phyloP scores from a whole-genome alignment of 2,329 filamentous ascomycete genomes.

The Scytalidium sp. region DNA sequence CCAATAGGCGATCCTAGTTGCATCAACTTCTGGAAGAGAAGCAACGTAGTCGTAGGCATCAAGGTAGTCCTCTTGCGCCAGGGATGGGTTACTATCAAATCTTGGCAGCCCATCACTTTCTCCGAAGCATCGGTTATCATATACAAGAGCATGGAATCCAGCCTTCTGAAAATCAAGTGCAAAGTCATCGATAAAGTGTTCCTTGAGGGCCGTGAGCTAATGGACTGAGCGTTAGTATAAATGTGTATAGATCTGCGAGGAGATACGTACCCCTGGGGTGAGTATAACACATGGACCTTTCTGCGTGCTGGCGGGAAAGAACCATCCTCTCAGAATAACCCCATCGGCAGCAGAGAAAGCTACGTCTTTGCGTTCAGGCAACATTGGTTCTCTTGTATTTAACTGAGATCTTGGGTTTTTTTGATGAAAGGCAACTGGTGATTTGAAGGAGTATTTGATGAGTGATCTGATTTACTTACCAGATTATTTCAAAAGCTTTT shows the following conservation, averaged over 20 bases:
- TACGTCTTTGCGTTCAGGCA: conserved; percentile 14
- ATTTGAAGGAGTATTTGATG: too few species aligned
- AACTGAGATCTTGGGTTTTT: too few species aligned
- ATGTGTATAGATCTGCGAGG: conserved; percentile 12
- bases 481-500: too few species aligned
- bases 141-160: conserved; percentile 24
- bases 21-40: conserved; percentile 25
- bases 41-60: conserved; percentile 34
- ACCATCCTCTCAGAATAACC: conserved; percentile 22
- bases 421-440: too few species aligned
- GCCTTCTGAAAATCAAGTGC: conserved; percentile 15
- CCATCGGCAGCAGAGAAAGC: conserved; percentile 22
- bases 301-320: conserved; percentile 14
- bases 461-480: too few species aligned
- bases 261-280: conserved; percentile 11
- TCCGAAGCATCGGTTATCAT: conserved; percentile 31
- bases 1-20: conserved; percentile 30
- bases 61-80: conserved; percentile 29
- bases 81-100: conserved; percentile 23
- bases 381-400: too few species aligned
- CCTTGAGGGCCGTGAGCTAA: conserved; percentile 6
- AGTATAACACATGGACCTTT: conserved; percentile 10
- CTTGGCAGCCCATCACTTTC: conserved; percentile 28
- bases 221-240: conserved; percentile 7
- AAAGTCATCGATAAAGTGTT: conserved; percentile 9